phyloP scores from a whole-genome alignment of 345 rosid genomes.

The Tarenaya hassleriana region DNA sequence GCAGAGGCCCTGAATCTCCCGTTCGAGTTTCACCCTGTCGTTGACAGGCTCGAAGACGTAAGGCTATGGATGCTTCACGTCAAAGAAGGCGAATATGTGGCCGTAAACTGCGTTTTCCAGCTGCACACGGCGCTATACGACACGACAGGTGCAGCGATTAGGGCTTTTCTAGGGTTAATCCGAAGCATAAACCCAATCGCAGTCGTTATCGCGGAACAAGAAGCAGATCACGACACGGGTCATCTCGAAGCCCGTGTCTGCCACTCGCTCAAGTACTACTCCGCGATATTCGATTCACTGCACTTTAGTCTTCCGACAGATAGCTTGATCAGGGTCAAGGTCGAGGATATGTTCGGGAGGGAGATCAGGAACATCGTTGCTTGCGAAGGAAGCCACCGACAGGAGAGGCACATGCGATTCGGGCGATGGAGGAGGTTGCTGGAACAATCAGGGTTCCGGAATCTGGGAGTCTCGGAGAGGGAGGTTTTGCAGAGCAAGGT shows the following conservation, averaged over 20 bases:
- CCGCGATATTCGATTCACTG: conserved; percentile 71
- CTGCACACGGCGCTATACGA: conserved; percentile 84
- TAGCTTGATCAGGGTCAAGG: conserved; percentile 55
- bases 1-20: conserved; percentile 78
- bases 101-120: conserved; percentile 74
- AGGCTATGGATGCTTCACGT: conserved; percentile 99
- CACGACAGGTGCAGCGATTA: conserved; percentile 52
- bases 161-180: conserved; percentile 75
- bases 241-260: conserved; percentile 54
- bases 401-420: conserved; percentile 71
- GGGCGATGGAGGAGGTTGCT: conserved; percentile 61
- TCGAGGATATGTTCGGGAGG: conserved; percentile 78
- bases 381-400: conserved; percentile 83
- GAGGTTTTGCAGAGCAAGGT: conserved; percentile 76
- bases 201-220: conserved; percentile 78
- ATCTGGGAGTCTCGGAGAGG: conserved; percentile 54
- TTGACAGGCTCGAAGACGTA: conserved; percentile 92
- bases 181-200: conserved; percentile 70
- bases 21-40: conserved; percentile 93
- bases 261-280: conserved; percentile 69
- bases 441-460: conserved; percentile 76
- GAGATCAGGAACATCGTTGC: conserved; percentile 81
- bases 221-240: conserved; percentile 50
- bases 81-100: conserved; percentile 80
- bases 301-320: conserved; percentile 54